These are phyloP conservation scores for Rhizoclosmatium globosum DNA, from an alignment of 192 early-diverging fungal genomes.

Conservation along the genomic window DNA sequence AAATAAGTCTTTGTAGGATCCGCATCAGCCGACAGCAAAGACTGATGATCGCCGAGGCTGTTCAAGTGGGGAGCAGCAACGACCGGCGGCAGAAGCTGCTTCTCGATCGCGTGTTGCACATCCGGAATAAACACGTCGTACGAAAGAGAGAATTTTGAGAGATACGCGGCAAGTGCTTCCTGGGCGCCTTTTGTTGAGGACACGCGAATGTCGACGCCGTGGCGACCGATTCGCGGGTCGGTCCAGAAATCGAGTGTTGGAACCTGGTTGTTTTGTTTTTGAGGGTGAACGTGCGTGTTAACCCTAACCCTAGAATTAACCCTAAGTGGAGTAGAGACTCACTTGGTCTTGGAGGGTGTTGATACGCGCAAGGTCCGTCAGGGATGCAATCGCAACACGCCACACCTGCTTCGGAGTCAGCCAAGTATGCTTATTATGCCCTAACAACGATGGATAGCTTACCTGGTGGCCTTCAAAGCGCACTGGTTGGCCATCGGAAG, in stretches of 20 bases:
- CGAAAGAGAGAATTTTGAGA: not conserved
- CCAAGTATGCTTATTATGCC: not conserved
- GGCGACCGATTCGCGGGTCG: slow-evolving; percentile 10
- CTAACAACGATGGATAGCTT: not conserved
- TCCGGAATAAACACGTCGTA: slow-evolving; percentile 25
- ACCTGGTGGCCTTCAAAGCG: slow-evolving; percentile 35
- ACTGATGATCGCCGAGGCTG: not conserved
- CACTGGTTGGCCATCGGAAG: not conserved
- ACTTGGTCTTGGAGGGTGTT: not conserved
- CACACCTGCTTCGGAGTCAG: slow-evolving; percentile 11
- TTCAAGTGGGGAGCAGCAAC: not conserved
- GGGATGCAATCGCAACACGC: slow-evolving; percentile 19
- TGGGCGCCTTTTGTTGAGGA: not conserved
- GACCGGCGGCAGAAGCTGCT: not conserved
- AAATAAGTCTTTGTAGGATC: slow-evolving; percentile 14
- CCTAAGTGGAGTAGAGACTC: not conserved
- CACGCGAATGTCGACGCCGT: slow-evolving; percentile 36
- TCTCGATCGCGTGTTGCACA: slow-evolving; percentile 28
- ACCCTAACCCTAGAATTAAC: not conserved
- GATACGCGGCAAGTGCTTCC: slow-evolving; percentile 16
- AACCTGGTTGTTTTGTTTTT: too few species aligned
- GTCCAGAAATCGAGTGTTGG: slow-evolving; percentile 35
- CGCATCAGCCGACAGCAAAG: not conserved
- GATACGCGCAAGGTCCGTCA: slow-evolving; percentile 11
- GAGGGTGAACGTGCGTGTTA: not conserved